Percentiles rank a stretch among this genome's conserved stretches.
These are phyloP conservation scores for Pichia scutulata DNA, from an alignment of 805 yeast species.

Conservation along the genomic window DNA sequence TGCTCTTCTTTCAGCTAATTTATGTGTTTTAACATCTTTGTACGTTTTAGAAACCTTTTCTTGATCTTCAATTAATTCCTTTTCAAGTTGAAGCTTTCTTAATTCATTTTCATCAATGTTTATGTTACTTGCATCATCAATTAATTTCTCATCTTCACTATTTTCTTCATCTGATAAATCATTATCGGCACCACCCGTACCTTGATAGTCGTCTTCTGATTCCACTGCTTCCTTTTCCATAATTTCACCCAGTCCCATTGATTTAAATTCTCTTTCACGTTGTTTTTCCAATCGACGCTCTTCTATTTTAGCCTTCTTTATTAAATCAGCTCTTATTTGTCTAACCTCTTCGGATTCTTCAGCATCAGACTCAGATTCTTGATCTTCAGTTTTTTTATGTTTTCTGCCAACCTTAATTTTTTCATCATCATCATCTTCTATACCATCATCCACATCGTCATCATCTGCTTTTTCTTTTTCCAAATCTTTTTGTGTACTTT, in stretches of 20 bases:
- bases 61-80: slow-evolving; percentile 55
- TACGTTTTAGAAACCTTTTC: slow-evolving; percentile 57
- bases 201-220: slow-evolving; percentile 85
- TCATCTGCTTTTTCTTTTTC: neutral
- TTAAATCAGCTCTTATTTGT: slow-evolving; percentile 18
- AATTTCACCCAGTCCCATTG: slow-evolving; percentile 49
- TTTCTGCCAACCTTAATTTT: slow-evolving; percentile 12
- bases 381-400: slow-evolving; percentile 21
- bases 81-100: slow-evolving; percentile 49
- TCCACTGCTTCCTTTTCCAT: slow-evolving; percentile 82
- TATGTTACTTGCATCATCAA: slow-evolving; percentile 58
- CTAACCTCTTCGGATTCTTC: slow-evolving; percentile 35
- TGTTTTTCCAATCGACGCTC: slow-evolving; percentile 20
- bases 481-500: neutral
- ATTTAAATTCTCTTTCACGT: slow-evolving; percentile 45
- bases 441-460: slow-evolving; percentile 14
- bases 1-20: slow-evolving; percentile 51
- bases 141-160: slow-evolving; percentile 71
- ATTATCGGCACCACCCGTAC: slow-evolving; percentile 69
- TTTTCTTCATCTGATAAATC: slow-evolving; percentile 51
- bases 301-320: slow-evolving; percentile 20
- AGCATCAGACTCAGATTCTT: slow-evolving; percentile 17
- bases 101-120: slow-evolving; percentile 52
- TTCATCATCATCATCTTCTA: slow-evolving; percentile 17
- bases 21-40: slow-evolving; percentile 67